A percentile compares a stretch with the other conserved stretches of the same genome.
Conservation (phyloP, 2,329 filamentous ascomycete genomes). For the Pestalotiopsis sp. region DNA sequence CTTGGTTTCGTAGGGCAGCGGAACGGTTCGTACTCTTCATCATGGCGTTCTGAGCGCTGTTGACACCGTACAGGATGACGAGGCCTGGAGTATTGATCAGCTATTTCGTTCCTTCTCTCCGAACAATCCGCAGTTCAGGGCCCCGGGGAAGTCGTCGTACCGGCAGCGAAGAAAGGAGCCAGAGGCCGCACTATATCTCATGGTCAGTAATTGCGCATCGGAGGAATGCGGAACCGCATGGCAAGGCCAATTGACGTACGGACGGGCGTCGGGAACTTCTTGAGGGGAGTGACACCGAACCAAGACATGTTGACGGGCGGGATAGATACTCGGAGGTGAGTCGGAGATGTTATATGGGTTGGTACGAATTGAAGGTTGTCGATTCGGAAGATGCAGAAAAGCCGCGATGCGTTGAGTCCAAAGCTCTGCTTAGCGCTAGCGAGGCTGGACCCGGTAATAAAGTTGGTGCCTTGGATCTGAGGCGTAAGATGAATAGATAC, state of each 20-base stretch:
- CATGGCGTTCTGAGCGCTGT: conserved; percentile 76
- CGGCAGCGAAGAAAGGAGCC: conserved; percentile 91
- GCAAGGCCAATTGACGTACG: conserved; percentile 58
- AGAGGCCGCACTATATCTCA: conserved; percentile 74
- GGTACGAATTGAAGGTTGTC: conserved; percentile 4
- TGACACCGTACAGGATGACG: conserved; percentile 89
- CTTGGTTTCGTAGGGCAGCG: not conserved
- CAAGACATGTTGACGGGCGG: conserved; percentile 67
- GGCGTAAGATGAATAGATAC: not conserved
- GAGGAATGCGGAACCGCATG: conserved; percentile 12
- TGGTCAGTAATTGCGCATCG: conserved; percentile 26
- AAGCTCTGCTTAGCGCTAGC: conserved; percentile 9
- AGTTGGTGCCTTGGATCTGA: not conserved
- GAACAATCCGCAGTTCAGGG: not conserved
- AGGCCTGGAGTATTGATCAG: conserved; percentile 56
- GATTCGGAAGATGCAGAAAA: conserved; percentile 9
- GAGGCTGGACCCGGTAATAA: conserved; percentile 1
- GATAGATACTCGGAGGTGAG: conserved; percentile 32
- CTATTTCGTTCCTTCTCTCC: not conserved
- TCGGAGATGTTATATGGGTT: conserved; percentile 31
- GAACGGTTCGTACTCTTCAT: conserved; percentile 66
- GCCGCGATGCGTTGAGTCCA: conserved; percentile 9
- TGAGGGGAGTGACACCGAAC: conserved; percentile 64
- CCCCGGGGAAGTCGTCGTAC: conserved; percentile 58
- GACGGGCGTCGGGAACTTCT: conserved; percentile 80